A percentile compares a stretch with the other conserved stretches of the same genome.
phyloP scores from a whole-genome alignment of 176 grass and related monocot genomes.

The Paspalum vaginatum region DNA sequence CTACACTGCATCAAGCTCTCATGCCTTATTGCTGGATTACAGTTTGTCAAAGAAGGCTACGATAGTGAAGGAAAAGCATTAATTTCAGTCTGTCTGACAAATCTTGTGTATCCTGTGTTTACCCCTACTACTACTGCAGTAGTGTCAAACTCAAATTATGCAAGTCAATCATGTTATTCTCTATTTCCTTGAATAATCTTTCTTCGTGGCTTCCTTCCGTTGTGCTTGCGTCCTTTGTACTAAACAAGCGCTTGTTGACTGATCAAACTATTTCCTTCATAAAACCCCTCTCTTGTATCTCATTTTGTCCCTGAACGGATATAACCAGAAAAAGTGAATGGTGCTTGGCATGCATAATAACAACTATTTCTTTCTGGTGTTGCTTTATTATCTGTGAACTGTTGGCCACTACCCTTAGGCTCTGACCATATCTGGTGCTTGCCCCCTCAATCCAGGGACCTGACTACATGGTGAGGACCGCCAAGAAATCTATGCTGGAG shows the following conservation, averaged over 20 bases:
- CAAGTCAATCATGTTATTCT: background rate
- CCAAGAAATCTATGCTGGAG: constrained; percentile 83
- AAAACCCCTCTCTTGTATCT: background rate
- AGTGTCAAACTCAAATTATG: background rate
- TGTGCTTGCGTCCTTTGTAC: background rate
- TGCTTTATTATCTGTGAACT: background rate
- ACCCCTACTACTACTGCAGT: background rate
- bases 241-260: background rate
- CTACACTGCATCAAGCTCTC: background rate
- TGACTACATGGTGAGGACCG: constrained; percentile 82
- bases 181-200: background rate
- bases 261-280: background rate
- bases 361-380: background rate
- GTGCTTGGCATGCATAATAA: constrained; percentile 5
- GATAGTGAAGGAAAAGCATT: background rate
- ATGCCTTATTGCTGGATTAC: background rate
- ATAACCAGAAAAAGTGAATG: background rate
- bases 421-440: constrained; percentile 24
- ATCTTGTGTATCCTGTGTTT: background rate
- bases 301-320: background rate
- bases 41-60: background rate
- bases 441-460: constrained; percentile 51
- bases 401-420: background rate
- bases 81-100: background rate
- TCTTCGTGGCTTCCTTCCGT: background rate